Percentiles rank a stretch among this genome's conserved stretches.
Evolutionary conservation across 2,329 filamentous ascomycete species (phyloP).

Genomic region (Monosporascus ibericus): DNA sequence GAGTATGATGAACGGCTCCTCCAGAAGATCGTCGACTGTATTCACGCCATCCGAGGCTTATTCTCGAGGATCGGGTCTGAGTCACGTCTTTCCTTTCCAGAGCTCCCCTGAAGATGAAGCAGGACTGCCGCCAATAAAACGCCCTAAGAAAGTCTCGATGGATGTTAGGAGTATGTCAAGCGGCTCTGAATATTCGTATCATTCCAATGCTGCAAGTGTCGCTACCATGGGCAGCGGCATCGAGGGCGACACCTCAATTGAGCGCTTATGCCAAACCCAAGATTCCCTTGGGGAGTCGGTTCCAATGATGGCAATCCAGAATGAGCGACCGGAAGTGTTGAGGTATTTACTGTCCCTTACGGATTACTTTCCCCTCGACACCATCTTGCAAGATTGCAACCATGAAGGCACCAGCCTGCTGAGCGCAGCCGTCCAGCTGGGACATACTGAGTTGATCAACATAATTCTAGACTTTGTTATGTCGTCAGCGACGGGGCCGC

Average conservation of each 20-base stretch:
- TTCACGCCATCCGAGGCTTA: slow-evolving; percentile 42
- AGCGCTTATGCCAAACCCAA: slow-evolving; percentile 67
- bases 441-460: slow-evolving; percentile 67
- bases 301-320: slow-evolving; percentile 77
- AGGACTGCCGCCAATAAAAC: slow-evolving; percentile 36
- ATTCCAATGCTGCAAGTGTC: slow-evolving; percentile 73
- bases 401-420: slow-evolving; percentile 85
- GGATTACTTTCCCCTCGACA: slow-evolving; percentile 65
- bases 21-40: slow-evolving; percentile 35
- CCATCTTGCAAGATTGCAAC: slow-evolving; percentile 77
- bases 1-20: slow-evolving; percentile 40
- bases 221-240: slow-evolving; percentile 66
- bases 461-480: slow-evolving; percentile 68
- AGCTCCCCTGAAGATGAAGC: slow-evolving; percentile 41
- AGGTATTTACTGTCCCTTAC: slow-evolving; percentile 72
- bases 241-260: slow-evolving; percentile 82
- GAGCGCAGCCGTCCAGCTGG: slow-evolving; percentile 84
- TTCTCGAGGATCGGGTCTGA: slow-evolving; percentile 54
- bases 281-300: slow-evolving; percentile 74
- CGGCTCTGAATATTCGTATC: slow-evolving; percentile 76
- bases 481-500: slow-evolving; percentile 45
- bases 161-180: slow-evolving; percentile 84
- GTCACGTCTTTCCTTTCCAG: slow-evolving; percentile 91
- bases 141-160: slow-evolving; percentile 78
- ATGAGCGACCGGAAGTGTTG: slow-evolving; percentile 64